A percentile compares a stretch with the other conserved stretches of the same genome.
These are phyloP conservation scores for Rhynchospora pubera DNA, from an alignment of 176 grass and related monocot genomes.

Conservation along the genomic window DNA sequence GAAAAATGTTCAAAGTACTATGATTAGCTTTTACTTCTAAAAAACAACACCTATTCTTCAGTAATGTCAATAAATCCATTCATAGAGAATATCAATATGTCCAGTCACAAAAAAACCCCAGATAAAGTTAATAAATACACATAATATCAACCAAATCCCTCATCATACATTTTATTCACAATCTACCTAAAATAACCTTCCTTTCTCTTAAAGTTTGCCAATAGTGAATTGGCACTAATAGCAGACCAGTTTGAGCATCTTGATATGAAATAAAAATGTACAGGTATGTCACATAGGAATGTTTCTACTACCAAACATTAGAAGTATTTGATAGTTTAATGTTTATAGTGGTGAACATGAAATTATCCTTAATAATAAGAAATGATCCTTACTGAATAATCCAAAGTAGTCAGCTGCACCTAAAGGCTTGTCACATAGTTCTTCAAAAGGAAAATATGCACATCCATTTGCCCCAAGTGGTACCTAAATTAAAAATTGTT, in stretches of 20 bases:
- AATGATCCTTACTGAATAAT: constrained; percentile 65
- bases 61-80: background rate
- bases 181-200: background rate
- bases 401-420: constrained; percentile 95
- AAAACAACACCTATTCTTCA: background rate
- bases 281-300: too few species aligned
- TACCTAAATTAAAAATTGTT: constrained; percentile 32
- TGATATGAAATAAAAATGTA: background rate
- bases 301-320: background rate
- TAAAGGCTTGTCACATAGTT: constrained; percentile 86
- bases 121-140: background rate
- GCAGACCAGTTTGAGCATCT: background rate
- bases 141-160: background rate
- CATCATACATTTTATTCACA: background rate
- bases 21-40: background rate
- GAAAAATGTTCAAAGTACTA: background rate
- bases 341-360: background rate
- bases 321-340: background rate
- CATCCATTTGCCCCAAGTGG: constrained; percentile 77
- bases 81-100: background rate
- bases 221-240: background rate
- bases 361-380: background rate
- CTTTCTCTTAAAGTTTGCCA: background rate
- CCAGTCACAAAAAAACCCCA: background rate
- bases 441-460: constrained; percentile 89